These are phyloP conservation scores for Leishmania amazonensis DNA, from an alignment of 208 protist species.

Conservation along the genomic window DNA sequence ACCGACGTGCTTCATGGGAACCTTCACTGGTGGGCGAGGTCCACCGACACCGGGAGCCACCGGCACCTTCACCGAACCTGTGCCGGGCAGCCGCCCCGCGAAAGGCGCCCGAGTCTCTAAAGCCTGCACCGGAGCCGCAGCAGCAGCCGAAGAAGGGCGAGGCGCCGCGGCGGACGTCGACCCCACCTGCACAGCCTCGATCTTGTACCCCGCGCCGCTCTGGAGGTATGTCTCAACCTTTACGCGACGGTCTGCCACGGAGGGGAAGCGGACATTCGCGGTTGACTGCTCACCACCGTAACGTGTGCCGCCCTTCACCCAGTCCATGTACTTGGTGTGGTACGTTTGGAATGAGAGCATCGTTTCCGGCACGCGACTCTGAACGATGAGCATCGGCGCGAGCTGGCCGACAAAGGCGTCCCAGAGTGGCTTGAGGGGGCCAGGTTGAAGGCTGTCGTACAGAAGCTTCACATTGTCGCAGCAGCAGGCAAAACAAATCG, in stretches of 20 bases:
- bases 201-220: constrained; percentile 50
- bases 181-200: constrained; percentile 58
- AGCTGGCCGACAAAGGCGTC: constrained; percentile 69
- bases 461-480: constrained; percentile 88
- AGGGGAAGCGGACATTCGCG: constrained; percentile 84
- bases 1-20: constrained; percentile 30
- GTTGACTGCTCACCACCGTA: constrained; percentile 68
- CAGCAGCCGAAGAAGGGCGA: neutral
- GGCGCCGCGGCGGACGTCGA: constrained; percentile 17
- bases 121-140: constrained; percentile 13
- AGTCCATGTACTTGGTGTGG: constrained; percentile 86
- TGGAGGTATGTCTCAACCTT: constrained; percentile 80
- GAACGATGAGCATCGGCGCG: constrained; percentile 56
- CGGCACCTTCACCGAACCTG: constrained; percentile 17
- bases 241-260: constrained; percentile 66
- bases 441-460: constrained; percentile 60
- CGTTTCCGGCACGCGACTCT: constrained; percentile 57
- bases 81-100: constrained; percentile 26
- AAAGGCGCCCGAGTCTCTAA: constrained; percentile 17
- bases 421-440: constrained; percentile 62
- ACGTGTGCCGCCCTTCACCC: constrained; percentile 87
- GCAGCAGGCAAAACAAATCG: constrained; percentile 82
- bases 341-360: constrained; percentile 72
- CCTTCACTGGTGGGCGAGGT: constrained; percentile 27
- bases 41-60: constrained; percentile 17